Evolutionary conservation across 805 yeast species (phyloP).

Genomic region (Starmerella gropengiesseri): DNA sequence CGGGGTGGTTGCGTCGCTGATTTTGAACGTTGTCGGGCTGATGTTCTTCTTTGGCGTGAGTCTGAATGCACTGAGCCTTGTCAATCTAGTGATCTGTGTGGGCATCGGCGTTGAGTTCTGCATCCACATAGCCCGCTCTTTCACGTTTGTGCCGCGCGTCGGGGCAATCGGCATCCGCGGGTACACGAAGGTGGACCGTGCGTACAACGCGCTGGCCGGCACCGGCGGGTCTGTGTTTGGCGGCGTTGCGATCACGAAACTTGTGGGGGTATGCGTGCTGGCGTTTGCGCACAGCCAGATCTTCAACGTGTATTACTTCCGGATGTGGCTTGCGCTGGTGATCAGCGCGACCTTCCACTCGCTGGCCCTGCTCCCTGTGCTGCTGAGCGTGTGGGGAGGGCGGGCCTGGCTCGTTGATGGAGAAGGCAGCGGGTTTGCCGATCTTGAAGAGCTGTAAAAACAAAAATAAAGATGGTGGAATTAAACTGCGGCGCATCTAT

Average conservation of each 20-base stretch:
- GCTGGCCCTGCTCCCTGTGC: conserved; percentile 64
- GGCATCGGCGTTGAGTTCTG: conserved; percentile 93
- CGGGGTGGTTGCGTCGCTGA: conserved; percentile 49
- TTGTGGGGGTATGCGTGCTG: conserved; percentile 75
- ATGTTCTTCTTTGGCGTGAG: conserved; percentile 68
- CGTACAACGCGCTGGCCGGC: conserved; percentile 50
- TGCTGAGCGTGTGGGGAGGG: conserved; percentile 56
- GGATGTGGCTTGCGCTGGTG: conserved; percentile 86
- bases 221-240: conserved; percentile 88
- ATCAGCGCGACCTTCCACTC: conserved; percentile 70
- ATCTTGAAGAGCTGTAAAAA: conserved; percentile 21
- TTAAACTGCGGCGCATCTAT: not conserved
- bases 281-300: conserved; percentile 82
- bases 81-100: conserved; percentile 80
- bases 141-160: conserved; percentile 38
- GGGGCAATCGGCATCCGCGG: conserved; percentile 27
- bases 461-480: not conserved
- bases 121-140: conserved; percentile 74
- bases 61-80: conserved; percentile 80
- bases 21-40: conserved; percentile 66
- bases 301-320: conserved; percentile 81
- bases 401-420: conserved; percentile 36
- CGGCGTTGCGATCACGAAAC: conserved; percentile 81
- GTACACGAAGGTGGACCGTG: conserved; percentile 29
- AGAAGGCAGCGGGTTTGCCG: conserved; percentile 27